phyloP scores from a whole-genome alignment of 139 green algal species.

The Zygnema circumcarinatum region DNA sequence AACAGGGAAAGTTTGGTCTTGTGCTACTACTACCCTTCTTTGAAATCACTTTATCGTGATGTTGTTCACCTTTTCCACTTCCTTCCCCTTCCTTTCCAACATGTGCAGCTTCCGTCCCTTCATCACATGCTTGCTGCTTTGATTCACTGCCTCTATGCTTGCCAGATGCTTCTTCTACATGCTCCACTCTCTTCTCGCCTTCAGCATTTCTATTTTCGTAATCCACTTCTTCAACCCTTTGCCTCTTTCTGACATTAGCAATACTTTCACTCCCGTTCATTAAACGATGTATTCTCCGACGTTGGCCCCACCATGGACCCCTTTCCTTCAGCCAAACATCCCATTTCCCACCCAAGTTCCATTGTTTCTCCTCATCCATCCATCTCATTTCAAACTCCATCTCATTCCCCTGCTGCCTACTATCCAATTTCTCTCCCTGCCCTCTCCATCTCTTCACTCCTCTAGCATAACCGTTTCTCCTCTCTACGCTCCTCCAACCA shows the following conservation, averaged over 20 bases:
- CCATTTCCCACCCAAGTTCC: neutral
- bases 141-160: neutral
- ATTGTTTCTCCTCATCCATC: neutral
- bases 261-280: neutral
- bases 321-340: neutral
- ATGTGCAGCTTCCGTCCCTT: too few species aligned
- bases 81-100: neutral
- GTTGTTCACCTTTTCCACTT: neutral
- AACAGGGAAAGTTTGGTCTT: too few species aligned
- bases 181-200: neutral
- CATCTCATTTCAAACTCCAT: neutral
- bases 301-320: neutral
- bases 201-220: neutral
- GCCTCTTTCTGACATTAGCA: neutral
- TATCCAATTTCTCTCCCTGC: constrained; percentile 3
- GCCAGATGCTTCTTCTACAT: too few species aligned
- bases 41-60: neutral
- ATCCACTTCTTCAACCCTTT: neutral
- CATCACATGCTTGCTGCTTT: too few species aligned
- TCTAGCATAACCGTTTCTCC: neutral
- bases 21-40: neutral
- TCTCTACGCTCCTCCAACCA: neutral
- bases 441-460: neutral
- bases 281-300: neutral
- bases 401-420: neutral